Base-by-base conservation (phyloP, 495 filamentous ascomycete genomes). In the Penicillium paxilli region DNA sequence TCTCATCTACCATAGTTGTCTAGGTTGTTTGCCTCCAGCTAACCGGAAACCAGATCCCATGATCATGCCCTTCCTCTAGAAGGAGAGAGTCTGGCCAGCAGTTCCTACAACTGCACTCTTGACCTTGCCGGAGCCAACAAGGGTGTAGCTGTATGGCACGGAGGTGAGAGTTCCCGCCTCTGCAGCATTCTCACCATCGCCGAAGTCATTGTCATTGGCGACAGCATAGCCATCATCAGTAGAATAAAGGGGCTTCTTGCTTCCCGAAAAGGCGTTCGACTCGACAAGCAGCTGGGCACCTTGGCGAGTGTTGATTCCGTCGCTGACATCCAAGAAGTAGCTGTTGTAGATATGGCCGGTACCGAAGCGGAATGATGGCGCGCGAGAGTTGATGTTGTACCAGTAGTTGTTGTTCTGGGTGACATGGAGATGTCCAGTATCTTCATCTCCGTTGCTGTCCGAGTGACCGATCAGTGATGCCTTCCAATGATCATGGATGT, bases 341-440 rank as follows among this genome's bases (percentile, higher is more conserved):
- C 71, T 78, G 68, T 80, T 81, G 68, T 71, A 80, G 62, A 80
- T 55, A 54, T 81, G 77, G 37, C 65, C 83, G 16, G 82, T 87
- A 11, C 84, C 85, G 66, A 87, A 87, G 49, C 86, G 83, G 62
- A 86, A 55, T 14, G 76, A 78, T 0, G 86, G 86, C 1, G 66
- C 74, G 17, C 83, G 83, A 16, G 79, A 83, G 73, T 83, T 83
- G 63, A 82, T 64, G 70, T 86, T 85, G 49, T 67, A 57, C 76
- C 76, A 87, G 70, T 81, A 74, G 75, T 87, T 88, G 75, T 84
- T 79, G 63, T 78, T 77, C 57, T 82, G 83, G 32, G 84, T 88
- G 30, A 88, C 60, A 50, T 65, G 79, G 14, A 88, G 77, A 49
- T 83, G 69, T 40, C 82, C 83, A 2, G 55, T 79, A 54, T 81